Conservation (phyloP, 495 filamentous ascomycete genomes). For the Tuber brumale region DNA sequence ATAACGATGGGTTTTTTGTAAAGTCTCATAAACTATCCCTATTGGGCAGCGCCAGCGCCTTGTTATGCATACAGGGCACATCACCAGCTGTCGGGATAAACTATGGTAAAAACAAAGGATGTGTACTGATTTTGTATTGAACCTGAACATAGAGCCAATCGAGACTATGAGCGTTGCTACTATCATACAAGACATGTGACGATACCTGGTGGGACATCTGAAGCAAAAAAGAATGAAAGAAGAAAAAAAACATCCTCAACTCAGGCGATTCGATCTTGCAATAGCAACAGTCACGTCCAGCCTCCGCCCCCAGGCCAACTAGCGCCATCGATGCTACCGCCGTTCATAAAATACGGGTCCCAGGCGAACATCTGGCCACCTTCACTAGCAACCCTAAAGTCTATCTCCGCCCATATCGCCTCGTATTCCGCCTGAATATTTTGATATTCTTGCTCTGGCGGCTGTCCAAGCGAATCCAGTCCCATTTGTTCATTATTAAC, state of each 20-base stretch:
- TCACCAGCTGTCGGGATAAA: not conserved
- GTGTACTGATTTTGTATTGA: not conserved
- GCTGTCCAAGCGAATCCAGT: not conserved
- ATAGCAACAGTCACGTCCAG: not conserved
- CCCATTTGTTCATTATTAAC: not conserved
- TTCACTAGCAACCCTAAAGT: not conserved
- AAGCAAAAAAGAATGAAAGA: not conserved
- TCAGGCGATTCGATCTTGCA: not conserved
- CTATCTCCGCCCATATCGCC: conserved; percentile 1
- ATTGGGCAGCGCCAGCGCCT: not conserved
- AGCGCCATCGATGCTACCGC: not conserved
- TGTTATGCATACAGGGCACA: not conserved
- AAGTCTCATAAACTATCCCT: not conserved
- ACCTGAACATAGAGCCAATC: not conserved
- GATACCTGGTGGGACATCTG: not conserved
- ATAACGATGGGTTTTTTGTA: not conserved
- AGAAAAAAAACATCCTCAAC: not conserved
- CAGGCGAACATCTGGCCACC: not conserved
- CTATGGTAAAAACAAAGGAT: not conserved
- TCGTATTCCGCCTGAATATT: not conserved
- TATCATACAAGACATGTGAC: conserved; percentile 4
- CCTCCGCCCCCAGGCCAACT: not conserved
- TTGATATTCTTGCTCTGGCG: not conserved
- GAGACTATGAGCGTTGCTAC: not conserved
- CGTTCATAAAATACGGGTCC: conserved; percentile 4